Conservation (phyloP, 2,329 filamentous ascomycete species). For the Zarea fungicola region DNA sequence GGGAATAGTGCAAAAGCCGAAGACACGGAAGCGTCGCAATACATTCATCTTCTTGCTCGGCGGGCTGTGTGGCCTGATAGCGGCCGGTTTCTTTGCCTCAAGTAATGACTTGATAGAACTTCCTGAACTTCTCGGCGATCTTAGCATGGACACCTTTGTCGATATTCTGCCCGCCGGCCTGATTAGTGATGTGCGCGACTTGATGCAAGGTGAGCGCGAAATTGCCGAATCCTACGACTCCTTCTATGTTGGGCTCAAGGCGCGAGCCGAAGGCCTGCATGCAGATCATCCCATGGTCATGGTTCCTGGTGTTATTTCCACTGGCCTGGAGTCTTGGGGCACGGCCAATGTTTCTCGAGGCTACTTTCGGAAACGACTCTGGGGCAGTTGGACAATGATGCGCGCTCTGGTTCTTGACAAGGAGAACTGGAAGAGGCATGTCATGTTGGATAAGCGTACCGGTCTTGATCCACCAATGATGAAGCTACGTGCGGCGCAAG, state of each 20-base stretch:
- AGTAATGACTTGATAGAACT: conserved; percentile 86
- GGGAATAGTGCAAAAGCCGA: conserved; percentile 41
- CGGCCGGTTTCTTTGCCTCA: conserved; percentile 84
- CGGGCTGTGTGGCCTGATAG: conserved; percentile 82
- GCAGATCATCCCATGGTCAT: conserved; percentile 90
- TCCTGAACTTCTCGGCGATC: conserved; percentile 56
- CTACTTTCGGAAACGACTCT: conserved; percentile 91
- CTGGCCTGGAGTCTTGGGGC: conserved; percentile 93
- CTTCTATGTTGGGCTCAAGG: conserved; percentile 83
- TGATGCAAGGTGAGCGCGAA: conserved; percentile 83
- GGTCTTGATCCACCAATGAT: conserved; percentile 86
- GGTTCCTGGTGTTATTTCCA: conserved; percentile 97
- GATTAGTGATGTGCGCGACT: conserved; percentile 76
- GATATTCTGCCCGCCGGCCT: conserved; percentile 85
- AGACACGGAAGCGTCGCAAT: conserved; percentile 65
- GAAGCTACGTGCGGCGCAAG: conserved; percentile 88
- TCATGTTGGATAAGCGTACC: conserved; percentile 91
- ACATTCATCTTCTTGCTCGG: conserved; percentile 83
- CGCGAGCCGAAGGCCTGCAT: conserved; percentile 71
- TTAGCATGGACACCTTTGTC: conserved; percentile 78
- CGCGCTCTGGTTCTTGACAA: conserved; percentile 88
- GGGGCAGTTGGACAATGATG: conserved; percentile 99
- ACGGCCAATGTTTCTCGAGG: conserved; percentile 77
- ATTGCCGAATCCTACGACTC: conserved; percentile 82
- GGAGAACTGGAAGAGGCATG: conserved; percentile 88